phyloP scores from a whole-genome alignment of 1,139 yeast genomes.

The Pichia kudriavzevii region DNA sequence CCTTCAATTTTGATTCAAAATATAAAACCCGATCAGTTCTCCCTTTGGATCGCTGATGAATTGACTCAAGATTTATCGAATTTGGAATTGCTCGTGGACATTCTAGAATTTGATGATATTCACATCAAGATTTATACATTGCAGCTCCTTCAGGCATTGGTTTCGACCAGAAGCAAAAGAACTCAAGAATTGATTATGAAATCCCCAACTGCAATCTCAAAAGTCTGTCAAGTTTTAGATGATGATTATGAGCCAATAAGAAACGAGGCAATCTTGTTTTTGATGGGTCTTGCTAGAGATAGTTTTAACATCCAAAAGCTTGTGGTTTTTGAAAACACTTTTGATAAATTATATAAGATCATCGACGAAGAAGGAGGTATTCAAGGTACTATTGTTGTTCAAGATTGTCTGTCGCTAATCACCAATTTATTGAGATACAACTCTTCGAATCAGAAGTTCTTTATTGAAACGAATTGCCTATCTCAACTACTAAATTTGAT shows the following conservation, averaged over 20 bases:
- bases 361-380: constrained; percentile 86
- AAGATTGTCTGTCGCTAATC: constrained; percentile 75
- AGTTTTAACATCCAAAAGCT: constrained; percentile 85
- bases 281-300: constrained; percentile 75
- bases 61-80: constrained; percentile 63
- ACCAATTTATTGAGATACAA: constrained; percentile 71
- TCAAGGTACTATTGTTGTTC: constrained; percentile 83
- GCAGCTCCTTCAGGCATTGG: constrained; percentile 78
- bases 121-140: constrained; percentile 74
- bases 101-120: constrained; percentile 54
- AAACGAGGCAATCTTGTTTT: constrained; percentile 76
- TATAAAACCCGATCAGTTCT: constrained; percentile 65
- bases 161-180: constrained; percentile 65
- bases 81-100: constrained; percentile 36
- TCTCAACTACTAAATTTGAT: constrained; percentile 56
- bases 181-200: constrained; percentile 68
- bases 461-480: constrained; percentile 77
- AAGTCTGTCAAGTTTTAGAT: constrained; percentile 59
- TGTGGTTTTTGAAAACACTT: constrained; percentile 91
- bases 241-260: constrained; percentile 83
- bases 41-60: constrained; percentile 94
- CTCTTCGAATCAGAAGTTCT: constrained; percentile 83
- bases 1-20: constrained; percentile 60
- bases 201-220: constrained; percentile 74
- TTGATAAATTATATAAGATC: constrained; percentile 70